phyloP scores from a whole-genome alignment of 805 yeast species.

The Wickerhamomyces pijperi region DNA sequence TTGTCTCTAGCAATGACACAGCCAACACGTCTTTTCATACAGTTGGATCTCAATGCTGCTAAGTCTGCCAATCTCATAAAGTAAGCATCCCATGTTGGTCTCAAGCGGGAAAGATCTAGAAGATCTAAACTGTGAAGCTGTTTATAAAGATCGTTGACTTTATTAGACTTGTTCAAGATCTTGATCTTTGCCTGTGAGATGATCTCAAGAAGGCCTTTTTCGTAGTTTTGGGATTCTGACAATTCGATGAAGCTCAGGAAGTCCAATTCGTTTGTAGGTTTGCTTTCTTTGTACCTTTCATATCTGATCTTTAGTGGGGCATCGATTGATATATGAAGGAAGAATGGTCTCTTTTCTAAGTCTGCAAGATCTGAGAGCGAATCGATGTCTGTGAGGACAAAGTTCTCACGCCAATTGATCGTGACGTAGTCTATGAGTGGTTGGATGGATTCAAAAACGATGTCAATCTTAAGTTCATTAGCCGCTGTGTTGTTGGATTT shows the following conservation, averaged over 20 bases:
- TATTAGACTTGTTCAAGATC: slow-evolving; percentile 37
- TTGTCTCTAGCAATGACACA: slow-evolving; percentile 84
- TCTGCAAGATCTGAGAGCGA: slow-evolving; percentile 30
- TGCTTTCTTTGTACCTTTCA: slow-evolving; percentile 11
- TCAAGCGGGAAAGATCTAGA: slow-evolving; percentile 42
- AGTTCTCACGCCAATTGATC: slow-evolving; percentile 48
- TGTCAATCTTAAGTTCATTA: slow-evolving; percentile 11
- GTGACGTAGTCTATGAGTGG: slow-evolving; percentile 54
- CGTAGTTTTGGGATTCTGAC: slow-evolving; percentile 24
- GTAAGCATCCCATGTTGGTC: slow-evolving; percentile 96
- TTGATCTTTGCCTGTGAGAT: slow-evolving; percentile 41
- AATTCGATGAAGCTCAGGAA: slow-evolving; percentile 25
- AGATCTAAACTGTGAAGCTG: slow-evolving; percentile 32
- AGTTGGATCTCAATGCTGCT: slow-evolving; percentile 86
- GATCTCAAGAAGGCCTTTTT: slow-evolving; percentile 27
- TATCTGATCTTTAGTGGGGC: slow-evolving; percentile 50
- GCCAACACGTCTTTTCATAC: slow-evolving; percentile 97
- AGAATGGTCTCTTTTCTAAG: slow-evolving; percentile 66
- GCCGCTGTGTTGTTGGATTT: no score
- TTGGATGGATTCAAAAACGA: slow-evolving; percentile 26
- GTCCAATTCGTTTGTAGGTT: slow-evolving; percentile 17
- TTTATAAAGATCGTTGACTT: slow-evolving; percentile 25
- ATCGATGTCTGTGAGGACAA: slow-evolving; percentile 43
- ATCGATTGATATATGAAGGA: slow-evolving; percentile 67
- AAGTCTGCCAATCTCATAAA: slow-evolving; percentile 89